These are phyloP conservation scores for Juglanconis juglandina DNA, from an alignment of 2,329 filamentous ascomycete genomes.

Conservation along the genomic window DNA sequence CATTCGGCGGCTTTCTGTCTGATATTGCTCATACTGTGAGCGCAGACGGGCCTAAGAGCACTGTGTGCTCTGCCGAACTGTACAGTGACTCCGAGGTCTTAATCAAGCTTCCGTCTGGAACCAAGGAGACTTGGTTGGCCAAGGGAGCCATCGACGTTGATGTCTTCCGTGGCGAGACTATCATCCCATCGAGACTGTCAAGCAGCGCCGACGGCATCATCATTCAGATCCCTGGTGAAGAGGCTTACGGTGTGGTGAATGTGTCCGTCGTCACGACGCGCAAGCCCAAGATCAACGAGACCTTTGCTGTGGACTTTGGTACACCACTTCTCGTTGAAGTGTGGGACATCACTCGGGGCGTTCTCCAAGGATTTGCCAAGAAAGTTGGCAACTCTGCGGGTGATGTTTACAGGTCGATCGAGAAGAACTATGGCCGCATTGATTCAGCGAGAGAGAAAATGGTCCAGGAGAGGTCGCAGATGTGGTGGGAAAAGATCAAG, in stretches of 20 bases:
- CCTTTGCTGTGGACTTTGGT: slow-evolving; percentile 59
- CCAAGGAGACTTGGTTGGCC: slow-evolving; percentile 52
- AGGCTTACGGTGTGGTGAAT: slow-evolving; percentile 56
- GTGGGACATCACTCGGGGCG: neutral
- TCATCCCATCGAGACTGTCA: slow-evolving; percentile 47
- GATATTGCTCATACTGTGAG: slow-evolving; percentile 29
- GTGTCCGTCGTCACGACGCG: slow-evolving; percentile 56
- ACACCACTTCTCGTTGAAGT: slow-evolving; percentile 41
- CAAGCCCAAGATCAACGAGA: slow-evolving; percentile 59
- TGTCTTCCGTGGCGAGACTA: slow-evolving; percentile 45
- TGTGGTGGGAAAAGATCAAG: slow-evolving; percentile 28
- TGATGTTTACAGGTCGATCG: slow-evolving; percentile 25
- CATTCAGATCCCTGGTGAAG: slow-evolving; percentile 48
- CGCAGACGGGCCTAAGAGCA: slow-evolving; percentile 28
- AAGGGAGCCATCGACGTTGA: slow-evolving; percentile 56
- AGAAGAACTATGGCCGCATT: slow-evolving; percentile 29
- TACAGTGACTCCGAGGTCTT: slow-evolving; percentile 49
- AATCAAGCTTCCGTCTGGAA: slow-evolving; percentile 48
- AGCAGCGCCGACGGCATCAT: slow-evolving; percentile 49
- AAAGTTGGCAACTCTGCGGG: slow-evolving; percentile 23
- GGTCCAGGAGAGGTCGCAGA: slow-evolving; percentile 27
- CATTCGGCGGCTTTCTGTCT: slow-evolving; percentile 39
- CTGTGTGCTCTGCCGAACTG: slow-evolving; percentile 44
- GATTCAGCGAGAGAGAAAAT: slow-evolving; percentile 30
- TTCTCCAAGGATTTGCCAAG: neutral